Percentiles rank a stretch among this genome's conserved stretches.
Conservation (phyloP, 495 filamentous ascomycete genomes). For the Lasiosphaeriaceae sp. region DNA sequence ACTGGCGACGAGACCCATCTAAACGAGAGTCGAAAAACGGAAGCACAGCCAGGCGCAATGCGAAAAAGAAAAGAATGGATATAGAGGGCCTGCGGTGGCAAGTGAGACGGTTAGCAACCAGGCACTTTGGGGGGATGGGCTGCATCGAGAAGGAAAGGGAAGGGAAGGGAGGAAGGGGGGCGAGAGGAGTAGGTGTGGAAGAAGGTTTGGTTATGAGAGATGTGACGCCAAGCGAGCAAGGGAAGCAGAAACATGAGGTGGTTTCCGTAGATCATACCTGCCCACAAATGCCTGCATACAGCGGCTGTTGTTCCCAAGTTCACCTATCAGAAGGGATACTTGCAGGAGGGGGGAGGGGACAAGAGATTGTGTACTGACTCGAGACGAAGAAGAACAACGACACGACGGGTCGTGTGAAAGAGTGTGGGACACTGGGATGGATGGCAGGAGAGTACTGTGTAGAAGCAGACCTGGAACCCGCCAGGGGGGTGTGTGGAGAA, state of each 20-base stretch:
- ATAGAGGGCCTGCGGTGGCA: constrained; percentile 41
- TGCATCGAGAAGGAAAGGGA: constrained; percentile 30
- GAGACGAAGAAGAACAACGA: constrained; percentile 7
- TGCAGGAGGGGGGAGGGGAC: constrained; percentile 7
- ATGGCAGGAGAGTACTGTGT: too few relatives aligned
- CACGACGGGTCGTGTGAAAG: not conserved
- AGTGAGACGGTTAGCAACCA: constrained; percentile 42
- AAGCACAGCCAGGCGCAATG: constrained; percentile 20
- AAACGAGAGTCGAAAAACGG: constrained; percentile 29
- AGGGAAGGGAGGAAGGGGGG: constrained; percentile 16
- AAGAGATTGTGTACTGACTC: constrained; percentile 1
- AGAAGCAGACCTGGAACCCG: constrained; percentile 14
- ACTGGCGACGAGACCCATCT: constrained; percentile 32
- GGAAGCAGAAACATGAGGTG: constrained; percentile 39
- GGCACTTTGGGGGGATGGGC: constrained; percentile 30
- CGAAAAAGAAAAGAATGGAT: constrained; percentile 32
- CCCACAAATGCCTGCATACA: constrained; percentile 46
- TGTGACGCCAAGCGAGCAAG: constrained; percentile 33
- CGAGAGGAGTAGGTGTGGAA: constrained; percentile 37
- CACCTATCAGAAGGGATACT: constrained; percentile 10
- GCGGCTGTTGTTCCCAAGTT: constrained; percentile 26
- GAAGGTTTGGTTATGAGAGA: constrained; percentile 44
- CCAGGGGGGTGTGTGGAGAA: constrained; percentile 16
- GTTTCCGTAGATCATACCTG: constrained; percentile 50
- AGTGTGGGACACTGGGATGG: too few relatives aligned